Base-by-base conservation (phyloP, 2,329 filamentous ascomycete genomes). In the Coniochaeta hoffmannii region DNA sequence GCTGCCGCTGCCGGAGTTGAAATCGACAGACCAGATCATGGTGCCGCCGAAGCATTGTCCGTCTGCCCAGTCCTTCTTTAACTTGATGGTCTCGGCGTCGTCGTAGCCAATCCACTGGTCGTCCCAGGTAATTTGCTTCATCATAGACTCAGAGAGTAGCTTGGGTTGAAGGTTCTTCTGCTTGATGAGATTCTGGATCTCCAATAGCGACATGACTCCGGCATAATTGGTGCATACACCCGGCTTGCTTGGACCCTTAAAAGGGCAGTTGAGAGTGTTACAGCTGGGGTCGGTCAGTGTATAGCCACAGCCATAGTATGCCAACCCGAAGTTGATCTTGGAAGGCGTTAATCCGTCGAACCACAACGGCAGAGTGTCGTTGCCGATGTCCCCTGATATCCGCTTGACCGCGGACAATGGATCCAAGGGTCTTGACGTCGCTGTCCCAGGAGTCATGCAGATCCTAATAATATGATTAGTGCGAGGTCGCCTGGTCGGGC, bases 321-420 rank as follows among this genome's bases (percentile, higher is more conserved):
- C 75, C 1, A 78, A 54, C 0, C 77, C 78, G 2, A 80, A 61
- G 55, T 75, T 75, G 34, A 80, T 61, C 58, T 79, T 76, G 3
- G 53, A 46, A 0, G 72, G 68, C 41, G 71, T 57, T 0, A 79
- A 53, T 1, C 66, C 65, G 32, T 68, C 71, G 53, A 68, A 73
- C 73, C 73, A 78, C 0, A 80, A 56, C 0, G 72, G 71, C 0
- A 68, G 36, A 0, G 71, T 65, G 2, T 67, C 62, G 3, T 66
- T 66, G 1, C 59, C 54, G n/a, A 78, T 76, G 38, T 78, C 75
- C 0, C n/a, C 62, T 61, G 1, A 79, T 66, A 44, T 76, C 67
- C 1, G 75, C 68, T 24, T 79, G 75, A 0, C 68, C 64, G 0
- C 65, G 65, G 1, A 77, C 62, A 4, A 65, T 53, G 1, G 63